Evolutionary conservation across 1,284 basidiomycete genomes (phyloP).

Genomic region (Gymnopus androsaceus): DNA sequence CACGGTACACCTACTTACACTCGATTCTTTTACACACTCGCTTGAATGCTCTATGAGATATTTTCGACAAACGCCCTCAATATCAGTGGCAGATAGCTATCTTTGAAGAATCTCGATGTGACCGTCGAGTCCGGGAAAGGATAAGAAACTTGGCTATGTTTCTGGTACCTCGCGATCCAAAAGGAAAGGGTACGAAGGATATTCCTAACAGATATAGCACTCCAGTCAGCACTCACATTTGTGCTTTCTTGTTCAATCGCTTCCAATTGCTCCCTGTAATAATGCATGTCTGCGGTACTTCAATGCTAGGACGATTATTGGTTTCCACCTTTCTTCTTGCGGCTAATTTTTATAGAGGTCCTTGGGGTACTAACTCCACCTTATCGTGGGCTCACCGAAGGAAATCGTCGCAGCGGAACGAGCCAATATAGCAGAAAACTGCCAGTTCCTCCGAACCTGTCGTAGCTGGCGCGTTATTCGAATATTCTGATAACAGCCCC

Average conservation of each 20-base stretch:
- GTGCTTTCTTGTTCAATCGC: conserved; percentile 17
- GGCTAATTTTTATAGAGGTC: not conserved
- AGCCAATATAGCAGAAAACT: not conserved
- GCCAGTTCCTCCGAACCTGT: not conserved
- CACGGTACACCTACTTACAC: too few relatives aligned
- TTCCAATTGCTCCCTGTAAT: not conserved
- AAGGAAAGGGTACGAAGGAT: conserved; percentile 10
- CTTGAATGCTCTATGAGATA: too few relatives aligned
- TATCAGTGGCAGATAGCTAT: too few relatives aligned
- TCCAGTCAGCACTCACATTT: conserved; percentile 5
- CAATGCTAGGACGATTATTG: not conserved
- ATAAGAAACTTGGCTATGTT: conserved; percentile 1
- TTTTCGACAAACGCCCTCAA: too few relatives aligned
- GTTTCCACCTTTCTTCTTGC: not conserved
- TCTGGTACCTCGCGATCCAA: conserved; percentile 20
- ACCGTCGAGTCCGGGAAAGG: not conserved
- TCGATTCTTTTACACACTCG: too few relatives aligned
- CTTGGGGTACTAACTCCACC: not conserved
- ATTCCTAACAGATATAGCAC: conserved; percentile 11
- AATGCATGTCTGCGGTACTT: not conserved
- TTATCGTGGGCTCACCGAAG: not conserved
- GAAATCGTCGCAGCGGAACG: not conserved
- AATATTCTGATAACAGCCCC: not conserved
- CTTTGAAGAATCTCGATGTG: not conserved
- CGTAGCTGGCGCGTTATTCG: not conserved